Evolutionary conservation across 768 basidiomycete genomes (phyloP), one percentile per base, ranked within the genome.

Genomic region (Antrodiella citrinella): DNA sequence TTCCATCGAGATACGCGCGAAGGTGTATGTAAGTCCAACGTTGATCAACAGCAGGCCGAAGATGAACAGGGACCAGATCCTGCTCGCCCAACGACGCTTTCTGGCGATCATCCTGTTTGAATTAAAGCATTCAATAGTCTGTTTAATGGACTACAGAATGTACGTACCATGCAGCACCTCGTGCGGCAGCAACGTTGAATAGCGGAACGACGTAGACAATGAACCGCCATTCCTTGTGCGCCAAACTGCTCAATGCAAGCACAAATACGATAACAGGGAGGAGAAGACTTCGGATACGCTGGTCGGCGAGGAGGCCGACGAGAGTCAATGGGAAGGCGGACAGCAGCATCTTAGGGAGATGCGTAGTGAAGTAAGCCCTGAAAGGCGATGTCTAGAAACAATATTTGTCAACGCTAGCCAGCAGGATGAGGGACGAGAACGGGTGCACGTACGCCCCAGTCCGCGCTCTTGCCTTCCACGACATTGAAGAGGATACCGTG

Each of bases 211-310:
- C 75, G 60, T 98, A 98, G 5, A 91, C 76, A 50, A 98, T 72
- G 66, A 99, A 99, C 4, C 96, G 78, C 96, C 96, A 99, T 67
- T 99, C 96, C 64, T 99, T 99, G 68, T 99, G 96, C 0, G 79
- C 84, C 1, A 97, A 71, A 24, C 62, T 70, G 62, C 91, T 93
- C 63, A 98, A 78, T 2, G 84, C 57, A 2, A 61, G 64, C 5
- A 91, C 60, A 52, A 85, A 87, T 0, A 60, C 51, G 3, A 82
- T 22, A 2, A 78, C 71, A 0, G 84, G 77, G 9, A 74, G 45
- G 3, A 84, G 65, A 30, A 86, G 69, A 2, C 67, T 61, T 3
- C 76, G 74, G 41, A 81, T 68, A 7, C 77, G 72, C 7, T 54
- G 56, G 55, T 87, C 81, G 13, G 70, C 50, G 4, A 69, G 21